These are phyloP conservation scores for Boletus rufocinnamomeus DNA, from an alignment of 768 basidiomycete species.

Conservation along the genomic window DNA sequence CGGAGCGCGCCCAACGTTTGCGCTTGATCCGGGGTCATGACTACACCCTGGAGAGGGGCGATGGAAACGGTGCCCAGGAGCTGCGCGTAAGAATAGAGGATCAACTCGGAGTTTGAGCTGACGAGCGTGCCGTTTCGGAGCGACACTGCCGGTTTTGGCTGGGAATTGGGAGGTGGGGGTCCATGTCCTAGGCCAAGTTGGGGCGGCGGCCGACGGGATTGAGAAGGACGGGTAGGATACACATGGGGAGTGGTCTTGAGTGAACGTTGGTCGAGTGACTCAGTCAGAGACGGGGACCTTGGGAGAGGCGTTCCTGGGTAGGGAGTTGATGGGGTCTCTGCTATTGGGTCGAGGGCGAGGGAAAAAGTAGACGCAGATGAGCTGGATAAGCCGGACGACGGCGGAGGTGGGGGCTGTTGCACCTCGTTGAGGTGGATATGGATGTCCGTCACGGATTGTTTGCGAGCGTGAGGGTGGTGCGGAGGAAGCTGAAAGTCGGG, in stretches of 20 bases:
- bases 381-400: constrained; percentile 28
- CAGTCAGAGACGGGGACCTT: constrained; percentile 29
- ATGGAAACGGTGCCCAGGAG: constrained; percentile 68
- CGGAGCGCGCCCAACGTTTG: constrained; percentile 51
- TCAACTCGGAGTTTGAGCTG: constrained; percentile 58
- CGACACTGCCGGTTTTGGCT: constrained; percentile 15
- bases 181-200: constrained; percentile 52
- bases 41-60: constrained; percentile 45
- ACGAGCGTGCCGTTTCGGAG: constrained; percentile 49
- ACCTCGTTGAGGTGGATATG: constrained; percentile 38
- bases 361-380: constrained; percentile 52
- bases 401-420: constrained; percentile 18
- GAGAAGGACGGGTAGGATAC: constrained; percentile 32
- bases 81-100: constrained; percentile 86
- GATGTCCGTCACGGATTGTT: constrained; percentile 65
- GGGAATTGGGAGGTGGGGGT: constrained; percentile 29
- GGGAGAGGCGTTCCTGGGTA: constrained; percentile 41
- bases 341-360: constrained; percentile 49
- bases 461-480: constrained; percentile 77
- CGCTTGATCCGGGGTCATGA: constrained; percentile 46
- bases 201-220: constrained; percentile 37
- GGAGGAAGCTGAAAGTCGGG: constrained; percentile 53
- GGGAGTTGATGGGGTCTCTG: constrained; percentile 43
- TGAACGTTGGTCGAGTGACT: constrained; percentile 25
- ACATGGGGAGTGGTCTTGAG: constrained; percentile 36